These are phyloP conservation scores for Xylariaceae sp. DNA, from an alignment of 2,329 filamentous ascomycete genomes.

Conservation along the genomic window DNA sequence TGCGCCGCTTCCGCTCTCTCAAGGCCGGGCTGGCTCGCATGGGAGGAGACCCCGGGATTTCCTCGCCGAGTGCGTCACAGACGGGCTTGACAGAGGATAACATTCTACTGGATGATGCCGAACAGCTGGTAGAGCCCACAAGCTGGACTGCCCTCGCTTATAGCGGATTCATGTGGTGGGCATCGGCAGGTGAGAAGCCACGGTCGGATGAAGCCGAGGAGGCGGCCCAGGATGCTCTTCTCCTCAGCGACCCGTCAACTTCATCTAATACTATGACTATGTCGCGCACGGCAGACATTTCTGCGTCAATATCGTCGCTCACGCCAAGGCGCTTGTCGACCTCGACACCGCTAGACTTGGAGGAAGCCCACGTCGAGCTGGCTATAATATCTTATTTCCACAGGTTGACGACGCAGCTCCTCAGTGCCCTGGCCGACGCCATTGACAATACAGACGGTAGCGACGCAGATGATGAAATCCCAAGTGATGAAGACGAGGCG, in stretches of 20 bases:
- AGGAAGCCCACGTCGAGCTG: constrained; percentile 56
- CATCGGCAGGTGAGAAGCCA: constrained; percentile 70
- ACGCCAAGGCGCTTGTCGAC: constrained; percentile 34
- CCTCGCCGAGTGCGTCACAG: constrained; percentile 24
- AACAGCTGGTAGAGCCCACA: constrained; percentile 55
- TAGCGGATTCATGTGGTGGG: constrained; percentile 86
- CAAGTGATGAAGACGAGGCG: constrained; percentile 26
- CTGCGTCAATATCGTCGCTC: constrained; percentile 45
- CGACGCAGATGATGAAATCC: constrained; percentile 11
- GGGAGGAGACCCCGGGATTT: constrained; percentile 21
- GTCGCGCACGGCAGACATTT: constrained; percentile 33
- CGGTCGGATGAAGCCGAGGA: constrained; percentile 59
- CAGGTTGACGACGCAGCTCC: constrained; percentile 63
- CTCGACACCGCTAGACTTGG: constrained; percentile 31
- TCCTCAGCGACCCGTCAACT: constrained; percentile 49
- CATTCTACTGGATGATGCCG: constrained; percentile 25
- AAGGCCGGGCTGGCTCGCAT: constrained; percentile 57
- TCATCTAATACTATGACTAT: constrained; percentile 30
- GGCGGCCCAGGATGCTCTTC: constrained; percentile 48
- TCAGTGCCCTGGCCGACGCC: constrained; percentile 59
- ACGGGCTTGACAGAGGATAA: constrained; percentile 17
- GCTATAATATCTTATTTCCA: constrained; percentile 79
- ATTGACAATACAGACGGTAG: constrained; percentile 41
- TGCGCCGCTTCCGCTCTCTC: constrained; percentile 71
- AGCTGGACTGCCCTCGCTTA: constrained; percentile 74